These are phyloP conservation scores for Lignosus rhinocerotis DNA, from an alignment of 1,284 basidiomycete genomes.

Conservation along the genomic window DNA sequence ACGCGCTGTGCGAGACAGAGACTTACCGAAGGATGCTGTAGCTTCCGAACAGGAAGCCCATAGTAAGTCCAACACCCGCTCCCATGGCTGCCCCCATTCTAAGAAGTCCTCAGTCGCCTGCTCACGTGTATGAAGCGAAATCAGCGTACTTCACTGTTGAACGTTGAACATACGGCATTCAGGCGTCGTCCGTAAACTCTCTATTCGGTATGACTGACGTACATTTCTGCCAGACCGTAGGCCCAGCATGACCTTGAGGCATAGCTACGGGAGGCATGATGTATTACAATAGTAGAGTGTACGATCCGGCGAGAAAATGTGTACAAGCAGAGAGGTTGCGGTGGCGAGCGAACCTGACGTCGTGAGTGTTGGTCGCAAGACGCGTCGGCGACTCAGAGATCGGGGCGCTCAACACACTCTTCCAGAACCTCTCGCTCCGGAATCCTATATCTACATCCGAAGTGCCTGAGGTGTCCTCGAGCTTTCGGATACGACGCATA, in stretches of 20 bases:
- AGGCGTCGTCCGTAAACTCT: neutral
- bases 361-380: conserved; percentile 16
- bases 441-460: neutral
- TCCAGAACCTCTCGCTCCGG: conserved; percentile 13
- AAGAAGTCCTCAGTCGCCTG: conserved; percentile 4
- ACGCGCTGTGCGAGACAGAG: conserved; percentile 13
- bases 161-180: neutral
- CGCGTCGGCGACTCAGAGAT: neutral
- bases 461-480: neutral
- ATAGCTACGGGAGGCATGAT: conserved; percentile 41
- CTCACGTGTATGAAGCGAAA: conserved; percentile 5
- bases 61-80: conserved; percentile 88
- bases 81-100: conserved; percentile 96
- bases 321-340: too few species aligned
- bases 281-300: conserved; percentile 7
- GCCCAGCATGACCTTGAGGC: conserved; percentile 52
- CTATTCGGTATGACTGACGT: conserved; percentile 25
- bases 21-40: conserved; percentile 86
- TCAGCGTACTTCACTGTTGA: conserved; percentile 35
- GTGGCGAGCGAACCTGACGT: conserved; percentile 6
- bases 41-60: conserved; percentile 94
- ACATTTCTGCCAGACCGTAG: conserved; percentile 78
- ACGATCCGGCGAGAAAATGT: neutral
- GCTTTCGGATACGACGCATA: neutral
- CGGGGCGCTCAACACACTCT: too few species aligned